Conservation (phyloP, 208 protist species). For the Leishmania tropica region DNA sequence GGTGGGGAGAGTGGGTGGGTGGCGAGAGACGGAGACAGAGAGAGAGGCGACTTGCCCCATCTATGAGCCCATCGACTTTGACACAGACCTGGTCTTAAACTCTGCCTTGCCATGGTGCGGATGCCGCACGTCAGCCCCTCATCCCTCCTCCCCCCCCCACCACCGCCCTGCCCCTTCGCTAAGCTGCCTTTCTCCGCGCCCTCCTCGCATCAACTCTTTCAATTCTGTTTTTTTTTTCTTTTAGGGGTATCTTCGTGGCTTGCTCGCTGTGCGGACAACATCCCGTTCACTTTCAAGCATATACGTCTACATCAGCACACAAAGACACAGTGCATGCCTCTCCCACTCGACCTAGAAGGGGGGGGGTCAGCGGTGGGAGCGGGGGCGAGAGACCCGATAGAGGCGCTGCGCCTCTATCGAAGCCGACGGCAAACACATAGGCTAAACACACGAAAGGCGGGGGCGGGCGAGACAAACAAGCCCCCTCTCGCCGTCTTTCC, state of each 20-base stretch:
- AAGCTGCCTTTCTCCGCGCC: not conserved
- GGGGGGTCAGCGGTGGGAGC: not conserved
- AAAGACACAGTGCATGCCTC: not conserved
- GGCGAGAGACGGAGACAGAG: not conserved
- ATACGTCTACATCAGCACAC: not conserved
- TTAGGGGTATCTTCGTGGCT: too few species aligned
- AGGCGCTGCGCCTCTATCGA: not conserved
- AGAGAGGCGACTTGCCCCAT: not conserved
- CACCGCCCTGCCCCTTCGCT: not conserved
- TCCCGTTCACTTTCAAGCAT: not conserved
- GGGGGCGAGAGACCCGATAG: not conserved
- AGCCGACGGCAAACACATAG: not conserved
- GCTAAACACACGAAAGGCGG: not conserved
- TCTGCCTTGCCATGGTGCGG: not conserved
- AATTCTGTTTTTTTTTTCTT: too few species aligned
- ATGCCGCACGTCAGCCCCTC: not conserved
- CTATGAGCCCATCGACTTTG: not conserved
- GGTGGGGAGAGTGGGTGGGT: conserved; percentile 9
- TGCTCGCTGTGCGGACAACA: too few species aligned
- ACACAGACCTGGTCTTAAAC: not conserved
- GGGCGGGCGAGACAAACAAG: not conserved
- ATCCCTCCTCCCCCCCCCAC: too few species aligned
- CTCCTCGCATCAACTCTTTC: not conserved
- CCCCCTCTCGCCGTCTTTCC: not conserved
- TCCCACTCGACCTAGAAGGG: not conserved